phyloP scores from a whole-genome alignment of 192 early-diverging fungal genomes.

The Mortierella hygrophila region DNA sequence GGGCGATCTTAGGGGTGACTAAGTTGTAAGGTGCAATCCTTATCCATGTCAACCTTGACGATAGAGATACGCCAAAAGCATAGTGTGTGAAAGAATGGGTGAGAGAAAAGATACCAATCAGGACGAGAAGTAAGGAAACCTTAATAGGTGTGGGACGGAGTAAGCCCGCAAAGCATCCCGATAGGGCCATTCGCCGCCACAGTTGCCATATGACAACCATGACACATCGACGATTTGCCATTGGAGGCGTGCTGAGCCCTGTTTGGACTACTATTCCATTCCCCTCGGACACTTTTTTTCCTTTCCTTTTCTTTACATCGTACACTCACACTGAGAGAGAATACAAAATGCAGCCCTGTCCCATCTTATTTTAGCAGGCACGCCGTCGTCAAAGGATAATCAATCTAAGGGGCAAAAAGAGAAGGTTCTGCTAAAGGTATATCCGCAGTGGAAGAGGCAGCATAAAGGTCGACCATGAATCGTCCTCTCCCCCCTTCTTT shows the following conservation, averaged over 20 bases:
- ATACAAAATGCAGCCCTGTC: neutral
- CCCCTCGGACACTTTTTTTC: neutral
- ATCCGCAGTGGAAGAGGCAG: neutral
- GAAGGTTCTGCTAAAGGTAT: constrained; percentile 3
- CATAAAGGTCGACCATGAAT: neutral
- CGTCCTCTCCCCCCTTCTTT: neutral
- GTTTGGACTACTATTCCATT: neutral
- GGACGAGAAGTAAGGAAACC: neutral
- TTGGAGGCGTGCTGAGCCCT: neutral
- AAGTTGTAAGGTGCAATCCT: neutral
- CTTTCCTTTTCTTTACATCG: neutral
- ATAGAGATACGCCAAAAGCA: constrained; percentile 1
- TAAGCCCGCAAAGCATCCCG: neutral
- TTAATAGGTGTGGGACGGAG: neutral
- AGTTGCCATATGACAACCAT: constrained; percentile 3
- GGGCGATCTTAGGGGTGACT: neutral
- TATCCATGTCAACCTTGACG: neutral
- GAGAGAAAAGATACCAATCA: neutral
- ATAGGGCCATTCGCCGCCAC: neutral
- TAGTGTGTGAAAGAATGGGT: neutral
- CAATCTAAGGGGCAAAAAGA: neutral
- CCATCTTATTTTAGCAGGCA: neutral
- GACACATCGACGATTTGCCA: neutral
- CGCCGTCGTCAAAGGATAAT: neutral
- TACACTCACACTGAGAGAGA: neutral